Evolutionary conservation across 2,329 filamentous ascomycete species (phyloP).

Genomic region (Trichophyton rubrum): DNA sequence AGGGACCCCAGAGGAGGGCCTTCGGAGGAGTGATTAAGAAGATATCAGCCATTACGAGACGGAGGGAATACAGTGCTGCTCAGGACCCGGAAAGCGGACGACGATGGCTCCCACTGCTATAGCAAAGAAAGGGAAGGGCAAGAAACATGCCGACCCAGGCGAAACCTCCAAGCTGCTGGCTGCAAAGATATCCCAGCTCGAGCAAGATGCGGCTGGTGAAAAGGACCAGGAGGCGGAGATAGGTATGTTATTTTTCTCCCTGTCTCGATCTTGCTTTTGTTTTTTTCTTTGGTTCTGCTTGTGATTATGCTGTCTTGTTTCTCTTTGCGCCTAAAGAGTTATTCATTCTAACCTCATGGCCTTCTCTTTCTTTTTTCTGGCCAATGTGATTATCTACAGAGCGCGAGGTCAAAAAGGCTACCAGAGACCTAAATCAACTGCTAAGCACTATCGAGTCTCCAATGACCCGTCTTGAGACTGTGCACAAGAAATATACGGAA

Average conservation of each 20-base stretch:
- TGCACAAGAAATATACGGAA: conserved; percentile 84
- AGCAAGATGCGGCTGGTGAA: conserved; percentile 83
- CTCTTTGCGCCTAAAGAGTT: conserved; percentile 13
- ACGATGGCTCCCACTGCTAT: conserved; percentile 39
- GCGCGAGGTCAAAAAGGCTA: conserved; percentile 86
- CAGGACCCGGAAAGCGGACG: conserved; percentile 1
- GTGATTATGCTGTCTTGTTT: no score
- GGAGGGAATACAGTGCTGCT: not conserved
- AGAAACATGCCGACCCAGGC: conserved; percentile 70
- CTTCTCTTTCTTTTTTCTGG: conserved; percentile 20
- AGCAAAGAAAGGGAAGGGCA: conserved; percentile 68
- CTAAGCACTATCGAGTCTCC: conserved; percentile 81
- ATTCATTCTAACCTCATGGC: conserved; percentile 7
- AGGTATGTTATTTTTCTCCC: conserved; percentile 47
- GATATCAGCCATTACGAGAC: not conserved
- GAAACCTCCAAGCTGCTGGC: conserved; percentile 87
- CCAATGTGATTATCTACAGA: conserved; percentile 42
- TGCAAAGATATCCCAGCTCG: conserved; percentile 87
- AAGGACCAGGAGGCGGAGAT: conserved; percentile 96
- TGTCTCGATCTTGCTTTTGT: not conserved
- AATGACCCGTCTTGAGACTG: conserved; percentile 77
- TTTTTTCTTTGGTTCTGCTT: not conserved
- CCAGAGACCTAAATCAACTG: conserved; percentile 75
- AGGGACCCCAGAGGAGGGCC: not conserved
- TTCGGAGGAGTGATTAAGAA: not conserved